Percentiles rank a stretch among this genome's conserved stretches.
phyloP scores from a whole-genome alignment of 257 asterid species.

The Phtheirospermum japonicum region DNA sequence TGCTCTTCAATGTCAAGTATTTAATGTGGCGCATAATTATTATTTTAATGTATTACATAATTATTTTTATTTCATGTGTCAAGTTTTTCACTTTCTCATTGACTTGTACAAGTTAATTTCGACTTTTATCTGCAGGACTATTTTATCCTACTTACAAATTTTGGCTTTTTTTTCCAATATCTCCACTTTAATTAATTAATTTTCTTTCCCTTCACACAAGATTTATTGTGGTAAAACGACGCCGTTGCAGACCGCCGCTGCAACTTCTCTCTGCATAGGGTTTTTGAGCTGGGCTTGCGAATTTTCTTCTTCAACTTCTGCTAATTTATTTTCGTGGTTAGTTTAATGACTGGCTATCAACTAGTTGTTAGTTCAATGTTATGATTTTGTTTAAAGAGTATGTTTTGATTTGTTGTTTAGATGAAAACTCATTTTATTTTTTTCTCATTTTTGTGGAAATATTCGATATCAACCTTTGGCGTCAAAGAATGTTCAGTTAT shows the following conservation, averaged over 20 bases:
- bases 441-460: background rate
- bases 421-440: background rate
- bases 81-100: no score
- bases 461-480: background rate
- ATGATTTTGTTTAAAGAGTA: background rate
- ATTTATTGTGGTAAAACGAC: background rate
- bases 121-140: no score
- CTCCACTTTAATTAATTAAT: no score
- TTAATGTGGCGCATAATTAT: no score
- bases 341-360: background rate
- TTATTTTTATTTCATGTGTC: no score
- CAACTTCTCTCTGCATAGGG: background rate
- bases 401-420: background rate
- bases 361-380: background rate
- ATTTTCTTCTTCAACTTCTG: conserved; percentile 5
- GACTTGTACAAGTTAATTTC: no score
- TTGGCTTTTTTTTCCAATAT: no score
- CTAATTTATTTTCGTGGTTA: conserved; percentile 13
- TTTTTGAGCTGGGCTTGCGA: background rate
- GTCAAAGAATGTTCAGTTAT: no score
- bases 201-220: no score
- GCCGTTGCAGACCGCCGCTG: background rate
- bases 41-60: no score
- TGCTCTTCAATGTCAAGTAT: no score
- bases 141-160: no score